Percentiles rank a stretch among this genome's conserved stretches.
These are phyloP conservation scores for Chamaenerion angustifolium DNA, from an alignment of 345 rosid genomes.

Conservation along the genomic window DNA sequence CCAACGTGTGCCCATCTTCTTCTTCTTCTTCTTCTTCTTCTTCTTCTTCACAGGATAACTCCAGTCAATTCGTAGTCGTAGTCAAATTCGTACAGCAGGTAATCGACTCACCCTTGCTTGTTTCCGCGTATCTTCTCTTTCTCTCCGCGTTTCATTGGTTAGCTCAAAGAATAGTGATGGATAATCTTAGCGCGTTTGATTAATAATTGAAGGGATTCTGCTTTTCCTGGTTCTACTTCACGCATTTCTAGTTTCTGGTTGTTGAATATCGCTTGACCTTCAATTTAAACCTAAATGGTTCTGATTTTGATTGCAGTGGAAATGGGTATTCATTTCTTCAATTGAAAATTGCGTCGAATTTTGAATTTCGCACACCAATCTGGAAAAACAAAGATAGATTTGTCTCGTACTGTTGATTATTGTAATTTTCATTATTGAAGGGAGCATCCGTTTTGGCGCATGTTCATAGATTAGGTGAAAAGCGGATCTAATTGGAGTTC, in stretches of 20 bases:
- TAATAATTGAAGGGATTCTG: neutral
- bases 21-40: too few species aligned
- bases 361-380: too few species aligned
- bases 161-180: neutral
- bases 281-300: neutral
- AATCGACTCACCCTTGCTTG: neutral
- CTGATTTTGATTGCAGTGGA: neutral
- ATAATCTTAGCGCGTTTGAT: neutral
- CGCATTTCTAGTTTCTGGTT: neutral
- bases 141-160: neutral
- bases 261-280: neutral
- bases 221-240: neutral
- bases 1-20: too few species aligned
- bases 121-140: neutral
- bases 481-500: too few species aligned
- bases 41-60: neutral
- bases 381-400: too few species aligned
- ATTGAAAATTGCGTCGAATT: too few species aligned
- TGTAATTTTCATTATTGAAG: too few species aligned
- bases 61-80: conserved; percentile 1
- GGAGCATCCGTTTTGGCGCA: too few species aligned
- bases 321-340: too few species aligned
- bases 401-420: too few species aligned
- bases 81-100: neutral
- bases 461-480: too few species aligned